Percentiles rank a stretch among this genome's conserved stretches.
phyloP scores from a whole-genome alignment of 257 asterid genomes.

The Ilex asprella region DNA sequence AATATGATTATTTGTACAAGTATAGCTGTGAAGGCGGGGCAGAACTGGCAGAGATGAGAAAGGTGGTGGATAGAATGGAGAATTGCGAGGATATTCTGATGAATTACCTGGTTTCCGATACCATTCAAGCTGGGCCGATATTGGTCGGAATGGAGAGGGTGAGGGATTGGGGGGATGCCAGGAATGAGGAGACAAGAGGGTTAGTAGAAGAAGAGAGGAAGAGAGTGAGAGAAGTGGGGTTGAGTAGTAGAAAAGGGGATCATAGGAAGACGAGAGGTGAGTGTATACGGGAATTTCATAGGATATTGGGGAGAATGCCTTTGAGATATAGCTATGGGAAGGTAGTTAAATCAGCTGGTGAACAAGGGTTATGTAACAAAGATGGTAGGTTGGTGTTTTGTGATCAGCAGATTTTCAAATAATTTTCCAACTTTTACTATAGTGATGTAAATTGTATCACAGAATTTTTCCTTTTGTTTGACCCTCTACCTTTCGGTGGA shows the following conservation, averaged over 20 bases:
- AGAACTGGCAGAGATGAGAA: conserved; percentile 17
- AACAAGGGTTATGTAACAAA: conserved; percentile 74
- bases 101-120: conserved; percentile 73
- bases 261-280: conserved; percentile 86
- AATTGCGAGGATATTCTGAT: conserved; percentile 89
- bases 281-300: conserved; percentile 67
- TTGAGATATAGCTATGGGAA: conserved; percentile 73
- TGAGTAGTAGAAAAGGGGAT: conserved; percentile 62
- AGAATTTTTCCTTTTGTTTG: too few species aligned
- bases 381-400: conserved; percentile 61
- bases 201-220: conserved; percentile 54
- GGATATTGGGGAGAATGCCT: conserved; percentile 64
- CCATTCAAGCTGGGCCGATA: conserved; percentile 48
- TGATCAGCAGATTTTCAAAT: conserved; percentile 39
- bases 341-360: conserved; percentile 63
- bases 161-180: conserved; percentile 84
- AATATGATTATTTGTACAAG: conserved; percentile 32
- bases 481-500: too few species aligned
- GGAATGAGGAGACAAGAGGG: conserved; percentile 67
- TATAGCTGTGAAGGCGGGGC: conserved; percentile 51
- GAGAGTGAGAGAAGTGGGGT: conserved; percentile 39
- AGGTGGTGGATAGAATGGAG: conserved; percentile 45
- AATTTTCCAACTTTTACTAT: not conserved
- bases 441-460: too few species aligned
- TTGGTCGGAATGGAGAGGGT: conserved; percentile 51